These are phyloP conservation scores for Sonneratia alba DNA, from an alignment of 345 rosid species.

Conservation along the genomic window DNA sequence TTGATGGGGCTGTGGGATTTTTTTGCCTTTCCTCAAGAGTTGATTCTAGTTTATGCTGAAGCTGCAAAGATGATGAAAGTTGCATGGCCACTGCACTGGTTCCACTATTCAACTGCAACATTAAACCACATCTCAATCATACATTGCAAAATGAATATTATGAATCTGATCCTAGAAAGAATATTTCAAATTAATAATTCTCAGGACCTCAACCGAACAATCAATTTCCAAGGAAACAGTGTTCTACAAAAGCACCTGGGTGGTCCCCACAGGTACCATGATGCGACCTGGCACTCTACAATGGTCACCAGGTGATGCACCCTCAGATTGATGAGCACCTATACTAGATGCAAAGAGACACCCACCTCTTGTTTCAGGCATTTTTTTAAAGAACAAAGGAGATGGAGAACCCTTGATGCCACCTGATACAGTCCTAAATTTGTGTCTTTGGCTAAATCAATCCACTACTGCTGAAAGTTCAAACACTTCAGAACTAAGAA, in stretches of 20 bases:
- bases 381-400: neutral
- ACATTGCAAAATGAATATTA: neutral
- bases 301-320: too few species aligned
- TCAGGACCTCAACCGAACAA: neutral
- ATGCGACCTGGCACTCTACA: neutral
- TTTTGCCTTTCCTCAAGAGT: conserved; percentile 52
- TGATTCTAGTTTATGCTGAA: conserved; percentile 52
- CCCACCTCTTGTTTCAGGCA: neutral
- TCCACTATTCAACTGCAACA: conserved; percentile 41
- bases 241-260: neutral
- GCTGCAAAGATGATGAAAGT: conserved; percentile 36
- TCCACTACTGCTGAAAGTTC: neutral
- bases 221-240: neutral
- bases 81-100: conserved; percentile 30
- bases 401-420: neutral
- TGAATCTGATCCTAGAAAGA: neutral
- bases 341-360: neutral
- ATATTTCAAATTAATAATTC: neutral
- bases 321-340: neutral
- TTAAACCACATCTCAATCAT: neutral
- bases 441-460: neutral
- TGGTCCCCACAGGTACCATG: neutral
- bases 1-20: conserved; percentile 23
- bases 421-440: neutral
- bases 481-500: neutral